These are phyloP conservation scores for Pythium folliculosum DNA, from an alignment of 352 stramenopile species.

Conservation along the genomic window DNA sequence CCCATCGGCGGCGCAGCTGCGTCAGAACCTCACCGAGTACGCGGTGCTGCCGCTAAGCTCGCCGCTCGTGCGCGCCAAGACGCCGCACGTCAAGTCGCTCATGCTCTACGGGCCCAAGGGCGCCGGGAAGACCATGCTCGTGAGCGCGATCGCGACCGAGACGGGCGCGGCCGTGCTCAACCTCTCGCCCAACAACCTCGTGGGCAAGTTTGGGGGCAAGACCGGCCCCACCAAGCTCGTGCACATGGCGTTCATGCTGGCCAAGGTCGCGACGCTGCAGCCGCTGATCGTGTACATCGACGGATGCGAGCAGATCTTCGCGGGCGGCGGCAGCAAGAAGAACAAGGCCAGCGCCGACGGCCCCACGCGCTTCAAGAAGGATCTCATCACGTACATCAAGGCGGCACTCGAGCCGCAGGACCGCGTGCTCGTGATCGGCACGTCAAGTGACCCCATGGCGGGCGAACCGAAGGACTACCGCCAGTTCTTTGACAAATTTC, in stretches of 20 bases:
- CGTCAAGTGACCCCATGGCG: constrained; percentile 77
- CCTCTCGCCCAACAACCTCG: constrained; percentile 91
- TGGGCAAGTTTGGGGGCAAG: constrained; percentile 93
- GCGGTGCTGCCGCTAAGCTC: constrained; percentile 89
- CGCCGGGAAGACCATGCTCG: constrained; percentile 93
- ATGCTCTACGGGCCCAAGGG: constrained; percentile 93
- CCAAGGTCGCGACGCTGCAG: constrained; percentile 80
- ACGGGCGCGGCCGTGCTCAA: constrained; percentile 94
- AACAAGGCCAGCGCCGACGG: constrained; percentile 78
- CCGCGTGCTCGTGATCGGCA: constrained; percentile 91
- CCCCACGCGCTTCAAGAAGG: constrained; percentile 91
- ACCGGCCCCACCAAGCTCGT: constrained; percentile 91
- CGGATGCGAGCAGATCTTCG: constrained; percentile 91
- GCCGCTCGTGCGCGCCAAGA: constrained; percentile 66
- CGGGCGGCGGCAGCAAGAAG: constrained; percentile 75
- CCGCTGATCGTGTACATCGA: constrained; percentile 95
- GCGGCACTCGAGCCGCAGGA: constrained; percentile 85
- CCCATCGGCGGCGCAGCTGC: constrained; percentile 89
- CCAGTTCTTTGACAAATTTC: constrained; percentile 91
- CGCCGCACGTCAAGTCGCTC: constrained; percentile 85
- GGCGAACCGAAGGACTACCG: constrained; percentile 88
- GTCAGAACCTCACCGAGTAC: constrained; percentile 90
- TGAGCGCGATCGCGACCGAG: constrained; percentile 92
- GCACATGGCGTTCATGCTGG: constrained; percentile 94
- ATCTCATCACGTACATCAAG: constrained; percentile 93